phyloP scores from a whole-genome alignment of 2,329 filamentous ascomycete genomes.

The Pseudogymnoascus sp. region DNA sequence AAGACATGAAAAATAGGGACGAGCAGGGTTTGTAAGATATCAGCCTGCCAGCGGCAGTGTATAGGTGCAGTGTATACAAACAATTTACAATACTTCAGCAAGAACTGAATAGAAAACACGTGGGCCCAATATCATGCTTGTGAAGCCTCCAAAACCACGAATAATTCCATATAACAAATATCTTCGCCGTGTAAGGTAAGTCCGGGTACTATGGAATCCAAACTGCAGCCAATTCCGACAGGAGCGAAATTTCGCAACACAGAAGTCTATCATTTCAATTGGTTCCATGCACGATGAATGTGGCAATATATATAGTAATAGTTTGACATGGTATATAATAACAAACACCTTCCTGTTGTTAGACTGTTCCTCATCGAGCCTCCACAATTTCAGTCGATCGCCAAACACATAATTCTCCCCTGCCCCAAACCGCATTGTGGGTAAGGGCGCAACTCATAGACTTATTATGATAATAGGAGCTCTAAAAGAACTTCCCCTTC shows the following conservation, averaged over 20 bases:
- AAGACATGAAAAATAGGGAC: neutral
- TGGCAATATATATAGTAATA: neutral
- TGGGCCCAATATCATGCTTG: neutral
- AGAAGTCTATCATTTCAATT: neutral
- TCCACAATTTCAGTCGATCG: neutral
- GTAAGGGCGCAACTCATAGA: neutral
- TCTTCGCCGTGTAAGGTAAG: neutral
- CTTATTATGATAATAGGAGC: neutral
- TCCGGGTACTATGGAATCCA: neutral
- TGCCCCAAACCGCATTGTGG: neutral
- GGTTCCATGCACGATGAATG: neutral
- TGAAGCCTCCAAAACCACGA: neutral
- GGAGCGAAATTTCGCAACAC: neutral
- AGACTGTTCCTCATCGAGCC: neutral
- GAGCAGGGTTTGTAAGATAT: neutral
- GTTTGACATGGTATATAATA: neutral
- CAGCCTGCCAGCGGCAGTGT: neutral
- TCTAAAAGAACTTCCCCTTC: conserved; percentile 27
- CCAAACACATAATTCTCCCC: neutral
- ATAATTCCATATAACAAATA: neutral
- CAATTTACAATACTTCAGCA: neutral
- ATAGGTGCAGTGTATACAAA: neutral
- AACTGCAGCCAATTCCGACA: neutral
- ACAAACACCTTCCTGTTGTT: neutral
- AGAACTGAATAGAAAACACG: neutral